phyloP scores from a whole-genome alignment of 495 filamentous ascomycete genomes.

The Peziza echinospora region DNA sequence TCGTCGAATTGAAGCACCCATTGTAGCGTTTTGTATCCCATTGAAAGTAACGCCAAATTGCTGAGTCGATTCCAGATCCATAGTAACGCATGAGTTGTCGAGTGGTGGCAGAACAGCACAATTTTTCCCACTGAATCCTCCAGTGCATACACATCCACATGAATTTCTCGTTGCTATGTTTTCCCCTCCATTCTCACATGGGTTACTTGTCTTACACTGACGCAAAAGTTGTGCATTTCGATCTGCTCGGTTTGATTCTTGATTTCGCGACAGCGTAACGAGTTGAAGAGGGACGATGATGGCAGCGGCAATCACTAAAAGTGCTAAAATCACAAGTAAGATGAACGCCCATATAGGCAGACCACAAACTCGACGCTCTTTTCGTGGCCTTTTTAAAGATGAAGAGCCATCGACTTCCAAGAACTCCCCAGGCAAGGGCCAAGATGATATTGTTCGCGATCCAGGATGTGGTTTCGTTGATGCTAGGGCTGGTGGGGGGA shows the following conservation, averaged over 20 bases:
- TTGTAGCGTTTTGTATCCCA: conserved; percentile 42
- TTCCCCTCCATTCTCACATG: conserved; percentile 64
- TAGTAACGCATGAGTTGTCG: not conserved
- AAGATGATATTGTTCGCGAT: no score
- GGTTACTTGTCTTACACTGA: conserved; percentile 30
- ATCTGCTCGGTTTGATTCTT: conserved; percentile 23
- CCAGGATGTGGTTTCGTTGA: conserved; percentile 30
- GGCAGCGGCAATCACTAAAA: conserved; percentile 66
- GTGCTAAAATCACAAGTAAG: conserved; percentile 39
- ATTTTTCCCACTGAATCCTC: conserved; percentile 59
- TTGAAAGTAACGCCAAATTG: conserved; percentile 6
- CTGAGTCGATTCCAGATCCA: conserved; percentile 10
- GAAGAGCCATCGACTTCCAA: not conserved
- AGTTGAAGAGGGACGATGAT: conserved; percentile 71
- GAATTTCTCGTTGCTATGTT: conserved; percentile 39
- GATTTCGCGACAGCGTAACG: conserved; percentile 44
- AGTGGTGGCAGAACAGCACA: conserved; percentile 38
- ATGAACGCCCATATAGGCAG: conserved; percentile 65
- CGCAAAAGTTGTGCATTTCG: not conserved
- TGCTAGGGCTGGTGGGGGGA: conserved; percentile 58
- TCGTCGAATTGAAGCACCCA: conserved; percentile 55
- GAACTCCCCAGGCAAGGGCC: conserved; percentile 17
- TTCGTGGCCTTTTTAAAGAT: conserved; percentile 3
- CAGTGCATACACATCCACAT: conserved; percentile 72
- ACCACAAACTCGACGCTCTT: conserved; percentile 40